These are phyloP conservation scores for Suhomyces xylopsoci DNA, from an alignment of 805 yeast genomes.

Conservation along the genomic window DNA sequence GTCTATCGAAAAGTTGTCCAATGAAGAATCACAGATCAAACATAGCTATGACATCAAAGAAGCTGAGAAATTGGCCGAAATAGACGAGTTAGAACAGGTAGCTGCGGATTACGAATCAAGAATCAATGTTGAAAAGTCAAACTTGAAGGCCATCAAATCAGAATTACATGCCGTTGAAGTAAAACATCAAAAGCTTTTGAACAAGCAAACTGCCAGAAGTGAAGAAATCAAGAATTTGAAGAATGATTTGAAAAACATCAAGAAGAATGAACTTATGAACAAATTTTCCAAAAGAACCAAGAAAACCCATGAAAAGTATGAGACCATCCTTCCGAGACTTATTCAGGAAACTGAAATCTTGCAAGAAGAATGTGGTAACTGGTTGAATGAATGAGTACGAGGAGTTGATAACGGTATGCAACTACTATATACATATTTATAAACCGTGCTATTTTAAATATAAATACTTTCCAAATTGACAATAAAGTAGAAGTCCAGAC, in stretches of 20 bases:
- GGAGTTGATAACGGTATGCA: background rate
- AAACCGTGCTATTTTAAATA: background rate
- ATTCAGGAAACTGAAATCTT: conserved; percentile 12
- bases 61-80: conserved; percentile 15
- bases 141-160: conserved; percentile 19
- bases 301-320: conserved; percentile 34
- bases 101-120: conserved; percentile 23
- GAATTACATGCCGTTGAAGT: conserved; percentile 19
- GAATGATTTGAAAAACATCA: conserved; percentile 24
- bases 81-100: conserved; percentile 19
- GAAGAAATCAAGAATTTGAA: conserved; percentile 26
- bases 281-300: conserved; percentile 20
- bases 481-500: background rate
- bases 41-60: conserved; percentile 18
- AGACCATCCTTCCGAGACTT: conserved; percentile 32
- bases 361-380: conserved; percentile 7
- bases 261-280: conserved; percentile 22
- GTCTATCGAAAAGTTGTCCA: conserved; percentile 14
- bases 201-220: conserved; percentile 20
- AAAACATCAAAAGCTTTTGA: conserved; percentile 24
- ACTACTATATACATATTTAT: background rate
- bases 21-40: conserved; percentile 10
- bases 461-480: background rate
- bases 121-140: conserved; percentile 17
- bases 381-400: conserved; percentile 1